Conservation (phyloP, 768 basidiomycete genomes). For the Chlorophyllum brunneum region DNA sequence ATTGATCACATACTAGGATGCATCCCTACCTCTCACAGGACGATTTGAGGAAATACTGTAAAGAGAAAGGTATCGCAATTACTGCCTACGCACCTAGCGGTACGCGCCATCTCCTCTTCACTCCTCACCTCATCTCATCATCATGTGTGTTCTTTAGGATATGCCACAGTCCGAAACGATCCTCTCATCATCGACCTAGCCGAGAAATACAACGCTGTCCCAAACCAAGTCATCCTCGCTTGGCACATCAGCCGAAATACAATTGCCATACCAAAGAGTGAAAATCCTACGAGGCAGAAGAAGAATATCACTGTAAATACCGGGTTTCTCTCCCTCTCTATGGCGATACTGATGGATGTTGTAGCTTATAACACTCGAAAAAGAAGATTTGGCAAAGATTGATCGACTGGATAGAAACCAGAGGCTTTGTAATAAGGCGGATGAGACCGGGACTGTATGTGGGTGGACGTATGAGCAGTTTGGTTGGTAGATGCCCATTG, state of each 20-base stretch:
- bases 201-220: conserved; percentile 39
- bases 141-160: conserved; percentile 24
- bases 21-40: conserved; percentile 51
- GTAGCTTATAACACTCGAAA: not conserved
- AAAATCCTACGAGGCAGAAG: conserved; percentile 41
- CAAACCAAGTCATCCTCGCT: conserved; percentile 46
- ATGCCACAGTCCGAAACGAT: conserved; percentile 40
- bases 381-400: conserved; percentile 5
- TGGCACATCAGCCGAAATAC: conserved; percentile 49
- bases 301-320: conserved; percentile 48
- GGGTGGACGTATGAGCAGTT: conserved; percentile 10
- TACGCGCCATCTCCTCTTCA: conserved; percentile 11
- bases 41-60: conserved; percentile 43
- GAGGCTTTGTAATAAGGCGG: conserved; percentile 5
- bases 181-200: conserved; percentile 42
- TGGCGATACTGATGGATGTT: conserved; percentile 18
- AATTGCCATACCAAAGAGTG: conserved; percentile 44
- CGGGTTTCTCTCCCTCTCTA: too few relatives aligned
- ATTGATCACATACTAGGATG: conserved; percentile 25
- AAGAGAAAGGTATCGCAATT: conserved; percentile 43
- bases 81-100: conserved; percentile 49
- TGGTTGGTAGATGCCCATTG: not conserved
- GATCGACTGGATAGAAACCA: conserved; percentile 5
- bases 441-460: not conserved
- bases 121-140: not conserved